Evolutionary conservation across 768 basidiomycete genomes (phyloP).

Genomic region (Rhodotorula graminis): DNA sequence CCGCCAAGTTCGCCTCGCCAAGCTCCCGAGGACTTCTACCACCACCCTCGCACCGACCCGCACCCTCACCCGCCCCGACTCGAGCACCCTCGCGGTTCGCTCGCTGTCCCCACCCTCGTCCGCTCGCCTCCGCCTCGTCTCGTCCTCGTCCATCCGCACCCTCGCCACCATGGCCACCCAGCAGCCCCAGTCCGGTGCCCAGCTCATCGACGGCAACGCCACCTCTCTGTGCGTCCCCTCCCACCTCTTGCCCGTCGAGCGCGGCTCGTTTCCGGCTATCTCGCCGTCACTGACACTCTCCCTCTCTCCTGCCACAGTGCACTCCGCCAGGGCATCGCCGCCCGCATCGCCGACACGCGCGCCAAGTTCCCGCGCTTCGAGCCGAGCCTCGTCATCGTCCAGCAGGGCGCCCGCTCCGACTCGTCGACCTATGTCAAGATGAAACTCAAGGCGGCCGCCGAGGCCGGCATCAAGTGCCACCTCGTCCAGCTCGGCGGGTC

Average conservation of each 20-base stretch:
- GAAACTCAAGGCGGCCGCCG: conserved; percentile 92
- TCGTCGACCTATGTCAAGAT: conserved; percentile 90
- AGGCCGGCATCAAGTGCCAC: conserved; percentile 81
- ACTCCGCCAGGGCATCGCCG: conserved; percentile 33
- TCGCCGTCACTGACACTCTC: neutral
- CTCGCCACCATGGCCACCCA: conserved; percentile 18
- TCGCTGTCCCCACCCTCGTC: neutral
- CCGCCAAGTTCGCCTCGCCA: neutral
- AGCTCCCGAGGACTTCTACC: neutral
- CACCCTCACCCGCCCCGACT: too few species aligned
- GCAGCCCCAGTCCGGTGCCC: neutral
- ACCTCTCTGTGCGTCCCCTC: conserved; percentile 18
- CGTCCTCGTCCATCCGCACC: neutral
- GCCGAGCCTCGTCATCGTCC: conserved; percentile 84
- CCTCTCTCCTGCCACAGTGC: neutral
- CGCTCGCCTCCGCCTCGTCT: neutral
- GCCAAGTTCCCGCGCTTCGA: conserved; percentile 76
- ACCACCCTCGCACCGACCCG: neutral
- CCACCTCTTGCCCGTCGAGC: neutral
- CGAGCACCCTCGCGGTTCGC: neutral
- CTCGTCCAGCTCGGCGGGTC: conserved; percentile 57
- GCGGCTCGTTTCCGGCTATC: neutral
- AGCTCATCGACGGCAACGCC: conserved; percentile 35
- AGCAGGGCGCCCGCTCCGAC: conserved; percentile 87
- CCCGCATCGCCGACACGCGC: conserved; percentile 59